Base-by-base conservation (phyloP, 352 stramenopile species). In the Thraustochytrium striatum region DNA sequence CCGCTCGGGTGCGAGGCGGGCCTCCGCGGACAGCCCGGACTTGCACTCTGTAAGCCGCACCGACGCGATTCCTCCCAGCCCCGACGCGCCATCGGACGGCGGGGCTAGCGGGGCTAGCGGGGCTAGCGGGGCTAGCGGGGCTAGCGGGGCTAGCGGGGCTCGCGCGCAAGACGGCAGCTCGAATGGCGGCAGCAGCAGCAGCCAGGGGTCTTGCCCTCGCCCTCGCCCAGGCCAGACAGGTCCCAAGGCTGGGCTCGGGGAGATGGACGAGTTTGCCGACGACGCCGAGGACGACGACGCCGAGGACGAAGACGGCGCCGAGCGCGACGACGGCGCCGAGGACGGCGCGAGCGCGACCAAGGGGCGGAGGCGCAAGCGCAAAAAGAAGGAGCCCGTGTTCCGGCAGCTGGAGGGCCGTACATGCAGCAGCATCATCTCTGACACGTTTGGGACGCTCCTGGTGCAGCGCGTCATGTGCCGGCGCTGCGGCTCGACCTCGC, bases 381-480 rank as follows among this genome's bases (percentile, higher is more conserved):
- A 47, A 13, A 47, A 47, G 5, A 47, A 47, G 39, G 5, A 47
- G 39, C 39, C 39, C 39, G 39, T 47, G 39, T 75, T 75, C 36
- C 41, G 39, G 32, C 65, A 75, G 52, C 65, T 75, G 11, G 28
- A 35, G 19, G 21, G 32, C 41, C 39, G 52, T 75, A 75, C 30
- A 16, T 25, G 50, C 65, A 75, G 52, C n/a, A 75, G 65, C 50
- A 39, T 75, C 36, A 80, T 80, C n/a, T 58, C 28, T 19, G 70
- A 80, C 58, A 75, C 41, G 5, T 80, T 80, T 52, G n/a, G n/a
- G 53, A 72, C 70, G 0, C 70, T 80, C 3, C 55, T 80, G 11
- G 55, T 80, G 30, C 70, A 80, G 30, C 38, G 38, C 39, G 58
- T 80, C 25, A 70, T 39, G n/a, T 80, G 70, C 58, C 79, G 79